Conservation (phyloP, 2,329 filamentous ascomycete genomes). For the Pseudogymnoascus sp. region DNA sequence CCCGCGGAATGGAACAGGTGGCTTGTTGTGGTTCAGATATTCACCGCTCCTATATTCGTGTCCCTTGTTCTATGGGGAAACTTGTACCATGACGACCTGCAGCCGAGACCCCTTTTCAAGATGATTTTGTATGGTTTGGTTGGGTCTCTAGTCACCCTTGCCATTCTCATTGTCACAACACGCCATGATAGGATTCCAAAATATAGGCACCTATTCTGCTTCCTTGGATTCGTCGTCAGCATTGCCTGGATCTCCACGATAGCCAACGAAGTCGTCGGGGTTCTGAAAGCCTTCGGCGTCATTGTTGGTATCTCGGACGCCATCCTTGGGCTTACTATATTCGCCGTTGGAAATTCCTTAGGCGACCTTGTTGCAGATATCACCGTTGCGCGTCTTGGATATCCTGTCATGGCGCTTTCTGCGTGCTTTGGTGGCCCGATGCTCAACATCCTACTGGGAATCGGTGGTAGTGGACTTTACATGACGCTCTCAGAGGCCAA, state of each 20-base stretch:
- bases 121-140: conserved; percentile 59
- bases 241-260: conserved; percentile 97
- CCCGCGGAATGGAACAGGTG: conserved; percentile 70
- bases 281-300: conserved; percentile 86
- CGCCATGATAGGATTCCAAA: conserved; percentile 57
- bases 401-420: conserved; percentile 89
- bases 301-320: conserved; percentile 91
- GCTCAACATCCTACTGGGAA: conserved; percentile 92
- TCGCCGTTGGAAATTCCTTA: conserved; percentile 90
- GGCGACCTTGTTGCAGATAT: conserved; percentile 93
- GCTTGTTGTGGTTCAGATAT: conserved; percentile 77
- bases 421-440: conserved; percentile 98
- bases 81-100: conserved; percentile 47
- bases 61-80: conserved; percentile 69
- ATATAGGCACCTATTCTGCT: conserved; percentile 72
- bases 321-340: conserved; percentile 87
- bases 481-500: conserved; percentile 70
- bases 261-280: conserved; percentile 88
- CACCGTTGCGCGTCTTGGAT: conserved; percentile 85
- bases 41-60: conserved; percentile 79
- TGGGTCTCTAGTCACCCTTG: conserved; percentile 58
- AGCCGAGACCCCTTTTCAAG: conserved; percentile 43
- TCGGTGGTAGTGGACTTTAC: conserved; percentile 83
- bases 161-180: conserved; percentile 60
- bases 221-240: conserved; percentile 81